These are phyloP conservation scores for Physcomitrellopsis africana DNA, from an alignment of 225 moss, liverwort and hornwort species.

Conservation along the genomic window DNA sequence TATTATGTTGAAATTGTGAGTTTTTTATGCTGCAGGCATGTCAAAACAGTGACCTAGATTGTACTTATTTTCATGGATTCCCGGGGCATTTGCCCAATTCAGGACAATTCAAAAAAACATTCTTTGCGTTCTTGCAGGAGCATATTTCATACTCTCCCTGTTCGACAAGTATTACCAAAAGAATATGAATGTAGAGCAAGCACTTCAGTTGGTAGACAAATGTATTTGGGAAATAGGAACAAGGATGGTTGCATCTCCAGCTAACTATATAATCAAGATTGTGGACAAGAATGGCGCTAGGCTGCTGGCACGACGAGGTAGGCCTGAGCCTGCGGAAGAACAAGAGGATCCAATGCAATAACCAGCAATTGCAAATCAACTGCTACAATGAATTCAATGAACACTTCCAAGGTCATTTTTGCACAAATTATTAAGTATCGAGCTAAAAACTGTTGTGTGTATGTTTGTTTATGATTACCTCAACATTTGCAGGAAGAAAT, in stretches of 20 bases:
- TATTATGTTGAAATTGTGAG: no score
- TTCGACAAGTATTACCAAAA: conserved; percentile 56
- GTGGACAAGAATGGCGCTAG: conserved; percentile 52
- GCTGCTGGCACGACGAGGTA: conserved; percentile 26
- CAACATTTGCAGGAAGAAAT: no score
- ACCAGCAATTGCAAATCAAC: not conserved
- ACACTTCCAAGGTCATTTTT: no score
- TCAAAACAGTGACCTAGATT: not conserved
- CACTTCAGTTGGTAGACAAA: conserved; percentile 38
- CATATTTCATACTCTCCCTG: conserved; percentile 55
- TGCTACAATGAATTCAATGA: no score
- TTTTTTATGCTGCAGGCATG: not conserved
- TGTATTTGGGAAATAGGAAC: conserved; percentile 53
- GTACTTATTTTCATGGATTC: not conserved
- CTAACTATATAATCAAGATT: conserved; percentile 48
- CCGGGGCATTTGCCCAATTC: not conserved
- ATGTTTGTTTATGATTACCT: no score
- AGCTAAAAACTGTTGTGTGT: no score
- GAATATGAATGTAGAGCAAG: conserved; percentile 46
- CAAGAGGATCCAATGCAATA: conserved; percentile 23
- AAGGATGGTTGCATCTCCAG: conserved; percentile 49
- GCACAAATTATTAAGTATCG: no score
- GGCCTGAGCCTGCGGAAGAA: conserved; percentile 35
- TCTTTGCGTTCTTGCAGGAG: conserved; percentile 34
- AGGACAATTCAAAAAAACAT: not conserved